Percentiles rank a stretch among this genome's conserved stretches.
phyloP scores from a whole-genome alignment of 2,329 filamentous ascomycete species.

The Epichloe festucae region DNA sequence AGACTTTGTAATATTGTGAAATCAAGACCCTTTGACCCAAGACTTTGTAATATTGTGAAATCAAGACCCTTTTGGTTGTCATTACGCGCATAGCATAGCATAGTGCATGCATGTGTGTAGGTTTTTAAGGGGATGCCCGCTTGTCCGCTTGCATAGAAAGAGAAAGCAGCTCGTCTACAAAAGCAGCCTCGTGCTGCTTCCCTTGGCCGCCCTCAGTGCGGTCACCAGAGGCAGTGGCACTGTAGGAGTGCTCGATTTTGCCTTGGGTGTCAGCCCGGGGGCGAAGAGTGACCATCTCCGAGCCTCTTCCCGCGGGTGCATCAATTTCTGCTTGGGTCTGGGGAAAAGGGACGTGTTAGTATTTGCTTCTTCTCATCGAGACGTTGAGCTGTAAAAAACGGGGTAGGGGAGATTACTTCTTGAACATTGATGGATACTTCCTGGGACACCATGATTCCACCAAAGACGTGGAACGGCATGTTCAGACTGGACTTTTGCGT shows the following conservation, averaged over 20 bases:
- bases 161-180: constrained; percentile 12
- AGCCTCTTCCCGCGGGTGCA: not conserved
- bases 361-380: not conserved
- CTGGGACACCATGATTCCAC: constrained; percentile 50
- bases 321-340: not conserved
- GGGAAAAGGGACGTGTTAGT: not conserved
- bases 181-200: constrained; percentile 5
- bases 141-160: constrained; percentile 9
- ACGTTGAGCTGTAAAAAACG: not conserved
- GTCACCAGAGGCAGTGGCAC: constrained; percentile 7
- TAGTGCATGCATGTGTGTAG: no score
- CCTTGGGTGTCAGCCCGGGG: not conserved
- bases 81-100: no score
- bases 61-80: no score
- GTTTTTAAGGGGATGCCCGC: constrained; percentile 1
- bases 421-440: constrained; percentile 43
- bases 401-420: constrained; percentile 5
- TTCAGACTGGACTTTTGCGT: constrained; percentile 7
- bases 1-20: no score
- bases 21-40: no score
- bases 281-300: not conserved
- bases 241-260: constrained; percentile 3
- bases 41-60: no score
- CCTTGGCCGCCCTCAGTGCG: not conserved
- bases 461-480: constrained; percentile 20